Conservation (phyloP, 2,329 filamentous ascomycete genomes). For the Clarireedia paspali region DNA sequence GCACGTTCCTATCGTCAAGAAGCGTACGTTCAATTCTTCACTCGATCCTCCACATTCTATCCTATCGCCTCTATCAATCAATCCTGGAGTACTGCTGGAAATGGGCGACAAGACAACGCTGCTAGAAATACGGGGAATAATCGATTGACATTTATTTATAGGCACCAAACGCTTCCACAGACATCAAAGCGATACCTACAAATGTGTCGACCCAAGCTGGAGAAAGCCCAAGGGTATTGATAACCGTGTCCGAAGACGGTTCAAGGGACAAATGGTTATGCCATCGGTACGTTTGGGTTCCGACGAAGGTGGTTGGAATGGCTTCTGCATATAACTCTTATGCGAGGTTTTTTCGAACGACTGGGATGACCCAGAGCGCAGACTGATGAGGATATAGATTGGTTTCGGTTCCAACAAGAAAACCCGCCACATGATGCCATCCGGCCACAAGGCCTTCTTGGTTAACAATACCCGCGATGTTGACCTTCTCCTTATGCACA, state of each 20-base stretch:
- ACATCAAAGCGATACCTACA: slow-evolving; percentile 97
- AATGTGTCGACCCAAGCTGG: slow-evolving; percentile 84
- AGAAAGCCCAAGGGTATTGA: slow-evolving; percentile 99
- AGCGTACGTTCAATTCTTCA: slow-evolving; percentile 67
- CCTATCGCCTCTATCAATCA: background rate
- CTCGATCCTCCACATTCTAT: slow-evolving; percentile 2
- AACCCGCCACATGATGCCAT: slow-evolving; percentile 97
- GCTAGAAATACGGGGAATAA: background rate
- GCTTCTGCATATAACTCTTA: background rate
- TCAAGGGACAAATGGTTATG: slow-evolving; percentile 94
- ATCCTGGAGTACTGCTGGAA: background rate
- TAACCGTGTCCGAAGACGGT: slow-evolving; percentile 93
- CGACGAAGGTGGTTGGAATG: background rate
- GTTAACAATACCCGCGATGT: slow-evolving; percentile 95
- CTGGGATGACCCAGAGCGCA: slow-evolving; percentile 2
- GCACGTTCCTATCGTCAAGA: slow-evolving; percentile 99
- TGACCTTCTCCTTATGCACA: slow-evolving; percentile 99
- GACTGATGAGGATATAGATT: slow-evolving; percentile 54
- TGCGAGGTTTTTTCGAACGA: background rate
- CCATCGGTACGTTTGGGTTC: slow-evolving; percentile 74
- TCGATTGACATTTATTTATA: slow-evolving; percentile 35
- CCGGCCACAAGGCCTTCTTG: slow-evolving; percentile 99
- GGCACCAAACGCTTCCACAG: slow-evolving; percentile 92
- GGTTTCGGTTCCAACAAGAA: slow-evolving; percentile 99
- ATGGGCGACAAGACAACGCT: background rate